Evolutionary conservation across 2,329 filamentous ascomycete genomes (phyloP), one percentile per base, ranked within the genome.

Genomic region (Corniculantispora saksenae): DNA sequence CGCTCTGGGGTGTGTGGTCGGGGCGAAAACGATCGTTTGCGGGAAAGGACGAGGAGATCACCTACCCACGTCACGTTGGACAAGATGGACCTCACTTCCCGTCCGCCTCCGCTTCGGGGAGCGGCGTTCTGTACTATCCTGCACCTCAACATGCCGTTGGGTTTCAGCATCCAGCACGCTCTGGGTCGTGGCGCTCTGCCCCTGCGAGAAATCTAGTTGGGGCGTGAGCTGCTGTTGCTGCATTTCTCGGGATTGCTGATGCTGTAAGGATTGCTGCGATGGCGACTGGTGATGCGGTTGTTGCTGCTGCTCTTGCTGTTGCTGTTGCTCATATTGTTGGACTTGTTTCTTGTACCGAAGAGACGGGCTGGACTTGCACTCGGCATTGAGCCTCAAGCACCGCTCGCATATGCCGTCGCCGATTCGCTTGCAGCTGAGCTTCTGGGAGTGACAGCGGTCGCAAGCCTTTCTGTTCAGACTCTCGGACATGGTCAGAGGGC

Each of bases 381-480:
- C 74, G 4, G 76, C 73, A 57, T 77, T 77, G 64, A 81, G 75
- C 64, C 78, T 75, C 27, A 77, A 67, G 66, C 80, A 83, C 13
- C 80, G 74, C 69, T 81, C 78, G 69, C 81, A 82, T 23, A 76
- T 69, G 56, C 78, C 77, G 60, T 77, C 76, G 65, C 74, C 74
- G 64, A 73, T 70, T 58, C 80, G 76, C 69, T 79, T 82, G 72
- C 80, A 82, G 67, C 77, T 79, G 65, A 83, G 74, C 70, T 82
- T 83, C 69, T 82, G 80, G 21, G 71, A 71, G 68, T 82, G 81
- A 69, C 80, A 83, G 67, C 79, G 77, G 70, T 83, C 80, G 71
- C 80, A 83, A 64, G 80, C 80, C 64, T 79, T 80, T 64, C 81
- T 78, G 67, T 75, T 78, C 66, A 74, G 70, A 61, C 71, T 73